These are phyloP conservation scores for Coniferiporia sulphurascens DNA, from an alignment of 1,284 basidiomycete genomes.

Conservation along the genomic window DNA sequence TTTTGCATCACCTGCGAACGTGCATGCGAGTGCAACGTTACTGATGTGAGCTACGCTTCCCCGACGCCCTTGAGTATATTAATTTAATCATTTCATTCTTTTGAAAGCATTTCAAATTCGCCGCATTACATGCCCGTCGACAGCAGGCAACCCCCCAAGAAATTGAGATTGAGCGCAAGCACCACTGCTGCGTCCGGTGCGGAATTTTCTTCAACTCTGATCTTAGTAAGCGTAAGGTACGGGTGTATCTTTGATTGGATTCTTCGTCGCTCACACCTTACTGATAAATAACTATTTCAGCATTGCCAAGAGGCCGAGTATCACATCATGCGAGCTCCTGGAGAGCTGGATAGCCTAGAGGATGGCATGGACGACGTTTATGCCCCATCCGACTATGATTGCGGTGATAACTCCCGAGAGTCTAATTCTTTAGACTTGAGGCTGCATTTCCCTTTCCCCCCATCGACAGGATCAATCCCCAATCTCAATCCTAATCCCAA, in stretches of 20 bases:
- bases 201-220: constrained; percentile 10
- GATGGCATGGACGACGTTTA: no score
- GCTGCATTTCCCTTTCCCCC: constrained; percentile 1
- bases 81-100: no score
- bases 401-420: neutral
- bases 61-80: no score
- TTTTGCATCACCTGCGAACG: neutral
- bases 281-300: no score
- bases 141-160: neutral
- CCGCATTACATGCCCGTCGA: neutral
- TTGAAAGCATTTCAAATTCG: neutral
- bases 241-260: neutral
- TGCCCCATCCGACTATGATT: no score
- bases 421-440: neutral
- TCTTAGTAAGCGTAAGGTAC: constrained; percentile 7
- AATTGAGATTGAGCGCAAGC: constrained; percentile 2
- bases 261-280: no score
- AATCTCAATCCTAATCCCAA: neutral
- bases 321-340: no score
- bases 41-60: neutral
- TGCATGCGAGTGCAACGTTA: neutral
- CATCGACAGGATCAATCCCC: neutral
- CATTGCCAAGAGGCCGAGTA: no score
- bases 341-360: no score
- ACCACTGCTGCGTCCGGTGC: constrained; percentile 5